These are phyloP conservation scores for Crithidia fasciculata DNA, from an alignment of 208 protist genomes.

Conservation along the genomic window DNA sequence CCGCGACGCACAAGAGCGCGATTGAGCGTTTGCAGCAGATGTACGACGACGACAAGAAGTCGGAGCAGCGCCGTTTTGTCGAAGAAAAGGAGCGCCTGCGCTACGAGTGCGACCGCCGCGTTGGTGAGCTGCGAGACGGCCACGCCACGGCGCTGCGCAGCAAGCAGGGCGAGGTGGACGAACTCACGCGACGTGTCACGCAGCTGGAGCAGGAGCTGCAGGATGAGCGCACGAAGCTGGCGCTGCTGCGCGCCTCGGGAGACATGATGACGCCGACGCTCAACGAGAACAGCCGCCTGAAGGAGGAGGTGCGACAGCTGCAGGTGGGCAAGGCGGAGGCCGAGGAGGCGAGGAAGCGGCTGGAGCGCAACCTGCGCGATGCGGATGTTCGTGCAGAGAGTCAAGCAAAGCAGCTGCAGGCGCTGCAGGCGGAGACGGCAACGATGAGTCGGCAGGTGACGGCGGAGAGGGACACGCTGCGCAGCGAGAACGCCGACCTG, in stretches of 20 bases:
- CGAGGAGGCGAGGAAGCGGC: slow-evolving; percentile 46
- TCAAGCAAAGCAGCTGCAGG: slow-evolving; percentile 49
- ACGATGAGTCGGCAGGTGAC: slow-evolving; percentile 32
- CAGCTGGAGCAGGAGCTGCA: slow-evolving; percentile 60
- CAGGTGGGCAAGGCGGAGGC: slow-evolving; percentile 44
- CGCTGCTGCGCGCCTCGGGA: slow-evolving; percentile 19
- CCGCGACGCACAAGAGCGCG: slow-evolving; percentile 51
- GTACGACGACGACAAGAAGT: slow-evolving; percentile 80
- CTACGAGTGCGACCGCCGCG: slow-evolving; percentile 49
- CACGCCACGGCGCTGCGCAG: slow-evolving; percentile 48
- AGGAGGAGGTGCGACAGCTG: slow-evolving; percentile 64
- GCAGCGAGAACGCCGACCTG: slow-evolving; percentile 44
- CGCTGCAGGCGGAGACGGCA: slow-evolving; percentile 49
- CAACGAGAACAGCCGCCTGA: slow-evolving; percentile 41
- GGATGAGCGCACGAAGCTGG: slow-evolving; percentile 49
- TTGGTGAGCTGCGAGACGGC: slow-evolving; percentile 56
- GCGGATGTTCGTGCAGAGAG: slow-evolving; percentile 47
- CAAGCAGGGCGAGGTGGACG: slow-evolving; percentile 48
- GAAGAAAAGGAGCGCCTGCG: slow-evolving; percentile 65
- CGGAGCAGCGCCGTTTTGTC: slow-evolving; percentile 48
- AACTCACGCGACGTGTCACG: slow-evolving; percentile 42
- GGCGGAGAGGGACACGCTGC: slow-evolving; percentile 53
- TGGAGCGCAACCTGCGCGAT: slow-evolving; percentile 59
- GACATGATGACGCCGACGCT: slow-evolving; percentile 10
- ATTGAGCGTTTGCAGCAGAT: slow-evolving; percentile 64